These are phyloP conservation scores for Medicago lupulina DNA, from an alignment of 306 rosid species.

Conservation along the genomic window DNA sequence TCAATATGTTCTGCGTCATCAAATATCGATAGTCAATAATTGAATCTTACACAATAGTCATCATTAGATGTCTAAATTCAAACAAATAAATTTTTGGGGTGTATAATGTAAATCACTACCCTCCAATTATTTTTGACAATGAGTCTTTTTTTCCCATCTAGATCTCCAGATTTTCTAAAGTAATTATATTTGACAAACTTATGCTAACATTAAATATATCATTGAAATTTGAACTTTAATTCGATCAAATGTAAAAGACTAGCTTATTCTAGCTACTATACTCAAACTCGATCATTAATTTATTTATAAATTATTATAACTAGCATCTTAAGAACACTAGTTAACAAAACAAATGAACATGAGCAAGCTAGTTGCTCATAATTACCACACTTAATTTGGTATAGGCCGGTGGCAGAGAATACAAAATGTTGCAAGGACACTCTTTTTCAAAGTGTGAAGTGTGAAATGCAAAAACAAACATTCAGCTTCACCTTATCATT, in stretches of 20 bases:
- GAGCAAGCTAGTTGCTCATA: background rate
- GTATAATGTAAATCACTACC: background rate
- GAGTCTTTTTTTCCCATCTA: no score
- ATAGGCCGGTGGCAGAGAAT: background rate
- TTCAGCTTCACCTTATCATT: conserved; percentile 23
- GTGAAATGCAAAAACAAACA: conserved; percentile 39
- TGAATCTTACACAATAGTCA: background rate
- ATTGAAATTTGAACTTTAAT: no score
- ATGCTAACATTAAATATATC: no score
- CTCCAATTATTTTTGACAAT: background rate
- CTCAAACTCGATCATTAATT: background rate
- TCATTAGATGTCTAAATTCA: background rate
- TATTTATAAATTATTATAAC: background rate
- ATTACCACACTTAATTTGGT: background rate
- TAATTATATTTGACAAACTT: no score
- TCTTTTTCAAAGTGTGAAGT: conserved; percentile 41
- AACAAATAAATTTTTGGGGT: background rate
- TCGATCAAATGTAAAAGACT: background rate
- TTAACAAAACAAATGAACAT: background rate
- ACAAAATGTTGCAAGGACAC: background rate
- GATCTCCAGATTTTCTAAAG: no score
- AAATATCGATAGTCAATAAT: background rate
- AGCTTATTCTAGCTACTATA: no score
- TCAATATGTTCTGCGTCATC: background rate
- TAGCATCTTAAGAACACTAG: no score